Evolutionary conservation across 164 flowering plant species (phyloP), one percentile per base, ranked within the genome.

Genomic region (Tinospora cordifolia): DNA sequence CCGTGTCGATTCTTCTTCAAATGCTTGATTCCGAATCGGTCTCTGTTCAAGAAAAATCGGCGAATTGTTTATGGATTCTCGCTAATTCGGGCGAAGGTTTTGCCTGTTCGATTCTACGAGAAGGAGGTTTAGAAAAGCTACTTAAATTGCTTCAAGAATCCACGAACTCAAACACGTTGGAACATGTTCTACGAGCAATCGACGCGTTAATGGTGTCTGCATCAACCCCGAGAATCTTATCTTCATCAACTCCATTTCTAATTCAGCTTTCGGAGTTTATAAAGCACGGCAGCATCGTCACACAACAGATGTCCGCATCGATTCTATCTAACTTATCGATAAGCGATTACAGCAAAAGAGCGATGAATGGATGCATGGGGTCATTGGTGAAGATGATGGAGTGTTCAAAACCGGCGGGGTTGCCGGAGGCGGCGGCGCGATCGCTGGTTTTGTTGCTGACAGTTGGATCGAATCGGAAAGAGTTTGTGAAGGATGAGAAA

Each of bases 401-500:
- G 77, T 74, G 74, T 9, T 77, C 87, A 6, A 88, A 88, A 77
- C 88, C 92, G 17, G 88, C 70, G 6, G 92, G 90, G 19, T 25
- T 84, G 38, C 91, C 85, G 69, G 91, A 89, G 30, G 71, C 76
- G 8, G 88, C 88, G 4, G 73, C 87, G 7, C 70, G 71, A 30
- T 88, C 90, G 8, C 70, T 91, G 58, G 76, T 82, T 2, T 79
- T 87, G 1, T 72, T 91, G 69, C 75, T 91, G 46, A 54, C 84
- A 0, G 85, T 87, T 12, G 75, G 83, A 36, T 77, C 87, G n/a
- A 91, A 90, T 65, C 71, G 92, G 49, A 90, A 85, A 63, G 90
- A 88, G 25, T 72, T 91, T 15, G 83, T 80, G 63, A 87, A 77
- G 71, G 97, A 91, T 57, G 93, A 89, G 80, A 90, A 91, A 75